A percentile compares a stretch with the other conserved stretches of the same genome.
These are phyloP conservation scores for Populus tremula DNA, from an alignment of 345 rosid genomes.

Conservation along the genomic window DNA sequence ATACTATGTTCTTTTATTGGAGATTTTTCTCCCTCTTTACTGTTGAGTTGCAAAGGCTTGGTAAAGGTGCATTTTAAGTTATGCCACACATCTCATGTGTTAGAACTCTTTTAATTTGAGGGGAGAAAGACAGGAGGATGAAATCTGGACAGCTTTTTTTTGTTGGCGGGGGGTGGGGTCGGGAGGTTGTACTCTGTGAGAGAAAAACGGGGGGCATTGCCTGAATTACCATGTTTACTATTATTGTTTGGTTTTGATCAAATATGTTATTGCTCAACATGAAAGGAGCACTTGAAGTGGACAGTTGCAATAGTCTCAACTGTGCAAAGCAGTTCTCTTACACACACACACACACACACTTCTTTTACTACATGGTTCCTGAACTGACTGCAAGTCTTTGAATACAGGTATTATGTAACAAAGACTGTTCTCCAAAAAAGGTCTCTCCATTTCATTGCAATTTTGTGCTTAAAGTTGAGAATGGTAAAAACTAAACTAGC, in stretches of 20 bases:
- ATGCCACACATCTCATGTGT: neutral
- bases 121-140: too few species aligned
- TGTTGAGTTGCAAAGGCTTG: neutral
- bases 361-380: neutral
- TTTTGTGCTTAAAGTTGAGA: neutral
- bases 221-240: neutral
- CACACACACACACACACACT: too few species aligned
- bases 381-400: slow-evolving; percentile 22
- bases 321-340: neutral
- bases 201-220: neutral
- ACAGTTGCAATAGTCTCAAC: neutral
- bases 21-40: neutral
- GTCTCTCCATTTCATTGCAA: slow-evolving; percentile 27
- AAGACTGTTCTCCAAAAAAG: slow-evolving; percentile 77
- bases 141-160: too few species aligned
- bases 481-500: neutral
- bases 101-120: neutral
- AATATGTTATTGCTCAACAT: neutral
- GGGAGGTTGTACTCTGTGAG: neutral
- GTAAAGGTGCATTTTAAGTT: neutral
- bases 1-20: too few species aligned
- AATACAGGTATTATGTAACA: slow-evolving; percentile 75
- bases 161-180: too few species aligned
- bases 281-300: neutral
- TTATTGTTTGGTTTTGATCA: neutral